Base-by-base conservation (phyloP, 2,329 filamentous ascomycete species). In the Davidsoniella australis region DNA sequence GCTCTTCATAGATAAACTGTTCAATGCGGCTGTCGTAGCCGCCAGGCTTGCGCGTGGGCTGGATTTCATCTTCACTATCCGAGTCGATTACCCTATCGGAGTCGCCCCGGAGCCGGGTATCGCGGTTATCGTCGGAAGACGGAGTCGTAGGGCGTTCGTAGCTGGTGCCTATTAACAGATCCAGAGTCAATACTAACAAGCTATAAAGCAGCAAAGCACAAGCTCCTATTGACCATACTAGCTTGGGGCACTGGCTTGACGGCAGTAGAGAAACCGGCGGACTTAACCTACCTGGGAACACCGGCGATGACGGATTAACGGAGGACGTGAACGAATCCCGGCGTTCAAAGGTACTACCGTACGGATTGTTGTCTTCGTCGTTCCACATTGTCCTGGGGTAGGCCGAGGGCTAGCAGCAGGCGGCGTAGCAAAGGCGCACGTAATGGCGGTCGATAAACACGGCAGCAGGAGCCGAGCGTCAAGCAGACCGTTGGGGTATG, bases 351-450 rank as follows among this genome's bases (percentile, higher is more conserved):
- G 85, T 89, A 59, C 72, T 77, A 56, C 87, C 88, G 61, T 96
- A 95, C 4, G 89, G 89, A 64, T 96, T 96, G 68, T 96, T 96
- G 62, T 96, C 86, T 68, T 96, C 89, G 71, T 96, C 88, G 73
- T 95, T 93, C 89, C 89, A 96, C 89, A 96, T 96, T 20, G 46
- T 38, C 57, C 58, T 73, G 48, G 48, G 29, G 50, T 18, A 18
- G 36, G 29, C 29, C 44, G 50, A 36, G 44, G 42, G 12, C 20
- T 41, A 47, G 16, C 10, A 14, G 33, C 6, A 14, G 7, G 20
- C n/a, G 41, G 18, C 41, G 24, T 18, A 5, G 18, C 18, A 44
- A 20, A 9, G 17, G 16, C 16, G 6, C 20, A 36, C 45, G 18
- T 36, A 39, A 39, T 39, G 38, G 24, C 16, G 2, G 24, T 42